Percentiles rank a stretch among this genome's conserved stretches.
phyloP scores from a whole-genome alignment of 2,329 filamentous ascomycete genomes.

The Macrophomina phaseolina region DNA sequence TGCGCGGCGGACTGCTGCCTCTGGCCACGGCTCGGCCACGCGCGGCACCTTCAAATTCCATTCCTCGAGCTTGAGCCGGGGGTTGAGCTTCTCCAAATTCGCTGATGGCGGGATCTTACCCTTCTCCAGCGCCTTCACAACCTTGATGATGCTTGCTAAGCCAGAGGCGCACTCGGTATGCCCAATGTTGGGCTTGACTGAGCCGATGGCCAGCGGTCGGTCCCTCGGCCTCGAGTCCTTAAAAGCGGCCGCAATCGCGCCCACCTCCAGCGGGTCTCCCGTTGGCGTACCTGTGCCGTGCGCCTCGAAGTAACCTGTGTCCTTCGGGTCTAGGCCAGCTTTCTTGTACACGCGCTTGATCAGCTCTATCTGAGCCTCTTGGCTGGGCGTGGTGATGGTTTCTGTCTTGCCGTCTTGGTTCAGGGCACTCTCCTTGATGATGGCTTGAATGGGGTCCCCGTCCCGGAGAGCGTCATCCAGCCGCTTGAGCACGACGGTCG shows the following conservation, averaged over 20 bases:
- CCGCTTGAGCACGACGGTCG: slow-evolving; percentile 58
- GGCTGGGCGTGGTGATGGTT: slow-evolving; percentile 49
- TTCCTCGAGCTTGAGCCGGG: slow-evolving; percentile 32
- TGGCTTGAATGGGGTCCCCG: slow-evolving; percentile 52
- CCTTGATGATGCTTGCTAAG: slow-evolving; percentile 40
- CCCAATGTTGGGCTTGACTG: slow-evolving; percentile 44
- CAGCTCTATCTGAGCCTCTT: slow-evolving; percentile 42
- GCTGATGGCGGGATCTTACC: slow-evolving; percentile 40
- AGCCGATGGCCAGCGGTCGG: slow-evolving; percentile 28
- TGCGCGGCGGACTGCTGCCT: slow-evolving; percentile 23
- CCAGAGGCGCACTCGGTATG: slow-evolving; percentile 45
- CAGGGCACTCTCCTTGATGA: slow-evolving; percentile 43
- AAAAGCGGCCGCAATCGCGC: slow-evolving; percentile 33
- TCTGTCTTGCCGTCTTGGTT: slow-evolving; percentile 48
- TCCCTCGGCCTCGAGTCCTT: background rate
- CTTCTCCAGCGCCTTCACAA: slow-evolving; percentile 44
- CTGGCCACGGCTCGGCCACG: slow-evolving; percentile 28
- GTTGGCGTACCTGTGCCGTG: slow-evolving; percentile 50
- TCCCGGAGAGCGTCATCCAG: slow-evolving; percentile 55
- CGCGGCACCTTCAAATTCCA: slow-evolving; percentile 28
- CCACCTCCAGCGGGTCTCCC: slow-evolving; percentile 39
- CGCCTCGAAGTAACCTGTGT: slow-evolving; percentile 43
- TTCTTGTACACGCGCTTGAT: slow-evolving; percentile 43
- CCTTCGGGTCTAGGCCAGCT: slow-evolving; percentile 40
- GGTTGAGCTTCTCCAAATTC: slow-evolving; percentile 38